Evolutionary conservation across 768 basidiomycete genomes (phyloP).

Genomic region (Boletellus emodensis): DNA sequence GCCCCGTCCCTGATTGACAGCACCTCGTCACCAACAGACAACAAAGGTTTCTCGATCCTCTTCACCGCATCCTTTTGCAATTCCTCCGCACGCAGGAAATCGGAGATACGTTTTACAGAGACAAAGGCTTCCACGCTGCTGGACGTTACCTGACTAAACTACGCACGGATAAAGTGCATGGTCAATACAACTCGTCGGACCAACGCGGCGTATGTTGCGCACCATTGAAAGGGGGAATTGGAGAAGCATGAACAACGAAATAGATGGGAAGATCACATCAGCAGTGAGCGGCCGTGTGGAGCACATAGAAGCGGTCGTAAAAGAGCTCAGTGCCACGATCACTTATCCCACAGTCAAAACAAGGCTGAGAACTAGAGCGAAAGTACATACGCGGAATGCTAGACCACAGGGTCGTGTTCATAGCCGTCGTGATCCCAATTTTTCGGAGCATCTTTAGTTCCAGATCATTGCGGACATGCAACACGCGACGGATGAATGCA

Average conservation of each 20-base stretch:
- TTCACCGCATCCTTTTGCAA: constrained; percentile 75
- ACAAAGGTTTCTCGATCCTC: constrained; percentile 38
- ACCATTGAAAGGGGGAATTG: constrained; percentile 86
- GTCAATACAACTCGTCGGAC: neutral
- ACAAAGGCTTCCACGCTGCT: constrained; percentile 85
- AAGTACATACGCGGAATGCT: constrained; percentile 52
- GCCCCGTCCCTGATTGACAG: neutral
- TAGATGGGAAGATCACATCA: constrained; percentile 92
- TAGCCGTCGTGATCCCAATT: constrained; percentile 72
- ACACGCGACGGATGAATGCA: constrained; percentile 75
- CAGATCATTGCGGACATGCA: constrained; percentile 75
- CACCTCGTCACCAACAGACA: constrained; percentile 63
- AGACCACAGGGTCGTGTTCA: constrained; percentile 61
- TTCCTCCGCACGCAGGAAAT: constrained; percentile 75
- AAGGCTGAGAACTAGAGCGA: neutral
- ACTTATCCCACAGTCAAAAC: constrained; percentile 43
- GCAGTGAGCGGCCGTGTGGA: constrained; percentile 72
- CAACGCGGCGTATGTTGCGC: constrained; percentile 12
- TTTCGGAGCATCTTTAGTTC: constrained; percentile 79
- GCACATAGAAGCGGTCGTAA: constrained; percentile 66
- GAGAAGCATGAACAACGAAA: constrained; percentile 83
- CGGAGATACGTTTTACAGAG: constrained; percentile 71
- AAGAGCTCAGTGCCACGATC: constrained; percentile 78
- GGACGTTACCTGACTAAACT: constrained; percentile 71
- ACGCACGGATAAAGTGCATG: neutral